Conservation (phyloP, 2,329 filamentous ascomycete genomes). For the Geosmithia morbida region DNA sequence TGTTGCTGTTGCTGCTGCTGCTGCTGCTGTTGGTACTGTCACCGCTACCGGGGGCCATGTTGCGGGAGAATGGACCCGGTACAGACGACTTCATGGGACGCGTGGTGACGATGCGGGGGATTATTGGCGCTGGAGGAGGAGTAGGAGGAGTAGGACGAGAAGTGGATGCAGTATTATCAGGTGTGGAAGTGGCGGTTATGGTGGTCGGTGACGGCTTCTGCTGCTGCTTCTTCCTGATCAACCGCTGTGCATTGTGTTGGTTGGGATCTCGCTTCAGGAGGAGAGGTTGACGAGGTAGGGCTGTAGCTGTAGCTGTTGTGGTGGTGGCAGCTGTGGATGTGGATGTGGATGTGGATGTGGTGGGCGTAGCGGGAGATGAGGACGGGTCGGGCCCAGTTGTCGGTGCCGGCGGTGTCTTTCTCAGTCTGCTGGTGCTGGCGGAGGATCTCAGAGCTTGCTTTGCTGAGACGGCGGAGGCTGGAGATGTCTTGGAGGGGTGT, state of each 20-base stretch:
- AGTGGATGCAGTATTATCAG: too few species aligned
- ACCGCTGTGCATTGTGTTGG: background rate
- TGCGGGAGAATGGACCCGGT: background rate
- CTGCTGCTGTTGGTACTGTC: slow-evolving; percentile 33
- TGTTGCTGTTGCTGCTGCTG: slow-evolving; percentile 34
- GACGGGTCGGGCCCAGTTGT: background rate
- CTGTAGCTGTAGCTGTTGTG: background rate
- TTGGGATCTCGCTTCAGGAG: background rate
- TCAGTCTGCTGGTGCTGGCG: background rate
- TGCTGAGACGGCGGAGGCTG: background rate
- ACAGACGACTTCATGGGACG: slow-evolving; percentile 3
- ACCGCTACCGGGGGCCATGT: slow-evolving; percentile 33
- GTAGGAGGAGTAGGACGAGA: background rate
- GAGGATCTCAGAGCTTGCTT: background rate
- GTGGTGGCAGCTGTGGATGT: background rate
- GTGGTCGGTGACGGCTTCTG: background rate
- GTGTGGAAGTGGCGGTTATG: background rate
- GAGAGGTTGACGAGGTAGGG: background rate
- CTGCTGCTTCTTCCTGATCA: background rate
- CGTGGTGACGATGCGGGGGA: slow-evolving; percentile 3
- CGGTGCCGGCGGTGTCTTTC: background rate
- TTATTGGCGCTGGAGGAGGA: background rate
- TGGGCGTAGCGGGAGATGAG: background rate
- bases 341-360: background rate
- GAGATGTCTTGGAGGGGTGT: too few species aligned